phyloP scores from a whole-genome alignment of 1,139 yeast genomes.

The Suhomyces terraborum region DNA sequence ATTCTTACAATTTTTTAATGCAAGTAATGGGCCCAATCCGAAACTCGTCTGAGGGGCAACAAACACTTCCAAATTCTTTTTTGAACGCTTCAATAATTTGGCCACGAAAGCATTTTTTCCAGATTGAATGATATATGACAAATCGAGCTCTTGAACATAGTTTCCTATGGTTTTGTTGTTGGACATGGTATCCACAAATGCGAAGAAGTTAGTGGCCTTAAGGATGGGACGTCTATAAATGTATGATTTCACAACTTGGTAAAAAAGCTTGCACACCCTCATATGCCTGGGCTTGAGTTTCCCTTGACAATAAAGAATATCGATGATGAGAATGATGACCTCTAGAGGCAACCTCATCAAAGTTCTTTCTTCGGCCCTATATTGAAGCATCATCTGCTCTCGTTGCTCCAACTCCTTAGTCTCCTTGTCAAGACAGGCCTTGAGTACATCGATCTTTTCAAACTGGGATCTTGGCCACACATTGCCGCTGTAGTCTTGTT shows the following conservation, averaged over 20 bases:
- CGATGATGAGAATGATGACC: constrained; percentile 54
- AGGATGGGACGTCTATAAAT: constrained; percentile 66
- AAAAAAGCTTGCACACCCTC: constrained; percentile 63
- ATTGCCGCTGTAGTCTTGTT: constrained; percentile 25
- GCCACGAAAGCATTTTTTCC: constrained; percentile 95
- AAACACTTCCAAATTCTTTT: constrained; percentile 61
- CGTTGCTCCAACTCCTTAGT: constrained; percentile 20
- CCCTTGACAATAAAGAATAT: constrained; percentile 36
- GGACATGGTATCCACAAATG: constrained; percentile 72
- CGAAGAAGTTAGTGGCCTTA: constrained; percentile 64
- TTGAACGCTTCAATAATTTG: constrained; percentile 73
- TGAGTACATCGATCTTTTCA: constrained; percentile 49
- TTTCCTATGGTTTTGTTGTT: constrained; percentile 43
- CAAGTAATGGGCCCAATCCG: constrained; percentile 84
- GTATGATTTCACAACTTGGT: constrained; percentile 57
- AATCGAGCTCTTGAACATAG: constrained; percentile 59
- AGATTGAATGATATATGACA: constrained; percentile 78
- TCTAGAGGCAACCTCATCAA: constrained; percentile 57
- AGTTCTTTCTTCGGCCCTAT: constrained; percentile 18
- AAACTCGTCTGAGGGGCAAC: constrained; percentile 95
- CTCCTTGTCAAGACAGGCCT: constrained; percentile 31
- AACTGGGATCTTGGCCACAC: constrained; percentile 49
- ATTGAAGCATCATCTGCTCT: constrained; percentile 20
- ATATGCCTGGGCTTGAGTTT: constrained; percentile 53
- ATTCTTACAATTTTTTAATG: constrained; percentile 68